Conservation (phyloP, 2,329 filamentous ascomycete genomes). For the Fusarium buharicum region DNA sequence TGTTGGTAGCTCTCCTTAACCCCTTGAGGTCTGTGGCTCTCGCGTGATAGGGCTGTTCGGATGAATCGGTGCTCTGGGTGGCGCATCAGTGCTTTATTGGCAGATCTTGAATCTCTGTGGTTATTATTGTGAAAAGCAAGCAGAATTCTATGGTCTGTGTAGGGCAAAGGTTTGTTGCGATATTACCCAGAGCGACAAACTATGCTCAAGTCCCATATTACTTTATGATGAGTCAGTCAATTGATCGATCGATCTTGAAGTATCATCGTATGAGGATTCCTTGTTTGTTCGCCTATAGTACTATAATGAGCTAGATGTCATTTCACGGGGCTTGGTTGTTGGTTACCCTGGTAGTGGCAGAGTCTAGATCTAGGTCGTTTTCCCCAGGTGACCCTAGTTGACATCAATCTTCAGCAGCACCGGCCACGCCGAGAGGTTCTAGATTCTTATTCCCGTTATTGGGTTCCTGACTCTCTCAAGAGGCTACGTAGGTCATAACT, state of each 20-base stretch:
- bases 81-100: neutral
- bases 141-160: too few relatives aligned
- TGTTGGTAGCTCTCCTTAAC: neutral
- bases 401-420: conserved; percentile 3
- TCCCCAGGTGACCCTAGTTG: neutral
- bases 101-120: neutral
- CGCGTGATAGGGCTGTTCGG: neutral
- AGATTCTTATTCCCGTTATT: neutral
- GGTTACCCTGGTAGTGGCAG: neutral
- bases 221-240: too few relatives aligned
- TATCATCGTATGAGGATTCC: neutral
- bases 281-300: neutral
- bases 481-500: too few relatives aligned
- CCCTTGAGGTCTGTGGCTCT: neutral
- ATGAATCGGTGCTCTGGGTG: neutral
- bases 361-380: neutral
- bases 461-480: neutral
- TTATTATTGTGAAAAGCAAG: too few relatives aligned
- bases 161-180: too few relatives aligned
- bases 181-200: too few relatives aligned
- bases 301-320: neutral
- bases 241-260: too few relatives aligned
- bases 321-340: neutral
- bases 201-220: too few relatives aligned
- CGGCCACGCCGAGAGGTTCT: conserved; percentile 11